Conservation (phyloP, 169 alveolate genomes). For the Cryptosporidium meleagridis region DNA sequence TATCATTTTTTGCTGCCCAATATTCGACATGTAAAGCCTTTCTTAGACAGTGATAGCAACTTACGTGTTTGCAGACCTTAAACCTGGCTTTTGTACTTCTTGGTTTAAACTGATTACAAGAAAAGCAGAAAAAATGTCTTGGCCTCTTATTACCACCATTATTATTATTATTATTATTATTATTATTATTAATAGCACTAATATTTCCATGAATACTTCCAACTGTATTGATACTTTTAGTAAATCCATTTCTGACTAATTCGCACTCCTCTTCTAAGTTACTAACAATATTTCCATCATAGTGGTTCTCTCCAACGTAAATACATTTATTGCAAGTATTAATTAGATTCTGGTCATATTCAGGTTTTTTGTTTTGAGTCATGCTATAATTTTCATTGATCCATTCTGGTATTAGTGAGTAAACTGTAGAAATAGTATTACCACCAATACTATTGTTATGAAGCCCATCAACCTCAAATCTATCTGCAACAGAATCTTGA, state of each 20-base stretch:
- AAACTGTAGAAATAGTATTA: not conserved
- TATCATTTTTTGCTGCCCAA: conserved; percentile 76
- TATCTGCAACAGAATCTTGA: not conserved
- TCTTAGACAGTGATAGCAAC: conserved; percentile 70
- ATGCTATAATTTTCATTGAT: not conserved
- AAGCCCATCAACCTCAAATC: not conserved
- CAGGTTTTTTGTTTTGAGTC: not conserved
- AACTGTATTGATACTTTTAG: not conserved
- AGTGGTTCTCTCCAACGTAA: not conserved
- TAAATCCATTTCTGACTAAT: not conserved
- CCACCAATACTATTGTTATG: not conserved
- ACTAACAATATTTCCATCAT: not conserved
- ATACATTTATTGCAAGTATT: not conserved
- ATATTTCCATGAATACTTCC: not conserved
- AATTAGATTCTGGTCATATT: not conserved
- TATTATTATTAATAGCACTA: not conserved
- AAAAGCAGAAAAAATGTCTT: conserved; percentile 60
- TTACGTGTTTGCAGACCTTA: conserved; percentile 69
- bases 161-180: not conserved
- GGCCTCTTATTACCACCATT: conserved; percentile 16
- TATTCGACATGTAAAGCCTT: conserved; percentile 72
- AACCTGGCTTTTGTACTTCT: conserved; percentile 71
- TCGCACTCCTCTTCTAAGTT: not conserved
- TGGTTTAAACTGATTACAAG: conserved; percentile 57
- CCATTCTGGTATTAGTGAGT: conserved; percentile 27